These are phyloP conservation scores for Ustilago shanxiensis DNA, from an alignment of 1,284 basidiomycete genomes.

Conservation along the genomic window DNA sequence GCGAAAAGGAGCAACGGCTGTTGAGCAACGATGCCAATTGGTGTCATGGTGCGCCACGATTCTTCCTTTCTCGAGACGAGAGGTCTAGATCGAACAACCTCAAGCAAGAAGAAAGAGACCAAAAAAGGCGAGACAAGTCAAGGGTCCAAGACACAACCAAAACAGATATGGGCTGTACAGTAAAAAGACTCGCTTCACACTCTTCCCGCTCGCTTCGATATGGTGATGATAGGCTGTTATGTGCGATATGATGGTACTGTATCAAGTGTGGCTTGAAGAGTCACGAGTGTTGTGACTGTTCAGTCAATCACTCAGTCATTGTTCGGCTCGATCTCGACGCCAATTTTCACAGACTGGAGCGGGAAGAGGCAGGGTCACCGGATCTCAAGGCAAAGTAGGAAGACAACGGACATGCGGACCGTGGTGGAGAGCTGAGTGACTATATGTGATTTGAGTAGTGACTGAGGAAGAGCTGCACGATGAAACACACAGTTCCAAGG, in stretches of 20 bases:
- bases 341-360: too few species aligned
- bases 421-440: background rate
- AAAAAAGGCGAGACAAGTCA: background rate
- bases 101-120: too few species aligned
- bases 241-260: background rate
- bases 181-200: background rate
- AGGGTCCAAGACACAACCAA: background rate
- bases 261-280: constrained; percentile 4
- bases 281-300: background rate
- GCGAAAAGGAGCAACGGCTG: background rate
- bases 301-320: background rate
- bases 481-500: constrained; percentile 13
- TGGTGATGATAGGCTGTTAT: background rate
- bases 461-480: constrained; percentile 9
- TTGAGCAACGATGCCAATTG: background rate
- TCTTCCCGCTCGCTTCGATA: background rate
- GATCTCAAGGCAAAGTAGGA: background rate
- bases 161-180: too few species aligned
- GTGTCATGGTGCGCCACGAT: background rate
- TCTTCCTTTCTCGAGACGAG: too few species aligned
- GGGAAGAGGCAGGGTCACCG: background rate
- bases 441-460: too few species aligned
- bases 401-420: background rate
- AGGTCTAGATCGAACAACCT: too few species aligned
- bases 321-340: background rate